Base-by-base conservation (phyloP, 2,329 filamentous ascomycete genomes). In the Fusarium sp. region DNA sequence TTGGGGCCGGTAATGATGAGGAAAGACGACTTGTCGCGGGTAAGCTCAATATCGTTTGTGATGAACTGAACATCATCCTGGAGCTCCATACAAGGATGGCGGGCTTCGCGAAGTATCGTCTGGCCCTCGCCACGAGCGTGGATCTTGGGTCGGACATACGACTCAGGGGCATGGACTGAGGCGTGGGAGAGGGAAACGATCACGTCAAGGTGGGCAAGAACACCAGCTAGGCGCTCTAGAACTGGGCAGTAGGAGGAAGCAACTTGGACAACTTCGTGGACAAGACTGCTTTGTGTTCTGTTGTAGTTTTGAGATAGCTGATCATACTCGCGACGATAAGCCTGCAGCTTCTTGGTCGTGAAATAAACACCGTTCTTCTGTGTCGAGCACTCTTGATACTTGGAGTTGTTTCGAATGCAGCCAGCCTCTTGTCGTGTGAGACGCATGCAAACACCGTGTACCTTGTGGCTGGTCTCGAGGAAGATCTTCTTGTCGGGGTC, bases 361-460 rank as follows among this genome's bases (percentile, higher is more conserved):
- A 99, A 99, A 84, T 96, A 99, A 61, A 98, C 96, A 47, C 96
- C 96, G 80, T 98, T 99, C 87, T 99, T 99, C 83, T 98, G 96
- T 1, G 97, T 99, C 1, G 95, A 97, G 81, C 95, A 97, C 82
- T 99, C 96, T 78, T 95, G 92, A 78, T 98, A 99, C 55, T 91
- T 87, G 66, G 90, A 91, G 79, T 96, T 97, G 82, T 97, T 97
- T 69, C 96, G 92, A 76, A 99, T 99, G 77, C 94, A 97, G 22
- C 93, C 92, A 3, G 96, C 94, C 84, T 99, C 96, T 38, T 89
- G 95, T 65, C 96, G 89, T 7, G 96, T 99, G 26, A 99, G 86
- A 61, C 96, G 91, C 89, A 99, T 95, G 82, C 96, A 98, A 91
- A 95, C 98, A 24, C 97, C 96, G 77, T 99, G 95, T 1, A 97